A percentile compares a stretch with the other conserved stretches of the same genome.
Evolutionary conservation across 2,329 filamentous ascomycete species (phyloP).

Genomic region (Hawksworthiomyces lignivorus): DNA sequence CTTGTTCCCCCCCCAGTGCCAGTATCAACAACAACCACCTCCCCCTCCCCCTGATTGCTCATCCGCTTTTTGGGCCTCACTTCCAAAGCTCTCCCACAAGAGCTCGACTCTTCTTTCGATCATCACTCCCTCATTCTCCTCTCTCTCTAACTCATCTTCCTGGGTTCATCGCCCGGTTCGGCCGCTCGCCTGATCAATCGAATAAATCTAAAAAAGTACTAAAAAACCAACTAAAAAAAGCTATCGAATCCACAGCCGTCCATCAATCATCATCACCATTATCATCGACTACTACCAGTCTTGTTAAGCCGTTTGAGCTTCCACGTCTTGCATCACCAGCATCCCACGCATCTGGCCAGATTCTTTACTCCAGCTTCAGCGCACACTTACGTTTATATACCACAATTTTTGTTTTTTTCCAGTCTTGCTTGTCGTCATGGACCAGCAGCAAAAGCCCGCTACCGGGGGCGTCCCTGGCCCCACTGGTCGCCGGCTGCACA

Average conservation of each 20-base stretch:
- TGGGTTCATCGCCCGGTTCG: too few relatives aligned
- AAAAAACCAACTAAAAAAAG: too few relatives aligned
- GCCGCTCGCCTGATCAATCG: too few relatives aligned
- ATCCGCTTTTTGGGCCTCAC: background rate
- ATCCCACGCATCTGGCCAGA: too few relatives aligned
- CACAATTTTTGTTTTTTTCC: too few relatives aligned
- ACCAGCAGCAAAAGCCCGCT: constrained; percentile 52
- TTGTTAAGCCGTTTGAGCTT: background rate
- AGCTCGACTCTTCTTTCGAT: background rate
- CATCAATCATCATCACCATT: too few relatives aligned
- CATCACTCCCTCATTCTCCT: background rate
- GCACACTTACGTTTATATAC: background rate
- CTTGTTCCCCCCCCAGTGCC: too few relatives aligned
- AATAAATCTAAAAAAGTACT: background rate
- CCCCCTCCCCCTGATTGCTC: too few relatives aligned
- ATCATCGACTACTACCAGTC: background rate
- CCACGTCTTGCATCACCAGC: too few relatives aligned
- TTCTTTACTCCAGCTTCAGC: background rate
- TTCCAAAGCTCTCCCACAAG: background rate
- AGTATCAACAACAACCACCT: too few relatives aligned
- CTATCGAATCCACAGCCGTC: too few relatives aligned
- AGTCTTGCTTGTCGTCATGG: constrained; percentile 53
- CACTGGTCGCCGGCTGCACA: constrained; percentile 84
- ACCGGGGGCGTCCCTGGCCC: constrained; percentile 60
- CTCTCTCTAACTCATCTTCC: too few relatives aligned